phyloP scores from a whole-genome alignment of 2,329 filamentous ascomycete genomes.

The Claviceps capensis region DNA sequence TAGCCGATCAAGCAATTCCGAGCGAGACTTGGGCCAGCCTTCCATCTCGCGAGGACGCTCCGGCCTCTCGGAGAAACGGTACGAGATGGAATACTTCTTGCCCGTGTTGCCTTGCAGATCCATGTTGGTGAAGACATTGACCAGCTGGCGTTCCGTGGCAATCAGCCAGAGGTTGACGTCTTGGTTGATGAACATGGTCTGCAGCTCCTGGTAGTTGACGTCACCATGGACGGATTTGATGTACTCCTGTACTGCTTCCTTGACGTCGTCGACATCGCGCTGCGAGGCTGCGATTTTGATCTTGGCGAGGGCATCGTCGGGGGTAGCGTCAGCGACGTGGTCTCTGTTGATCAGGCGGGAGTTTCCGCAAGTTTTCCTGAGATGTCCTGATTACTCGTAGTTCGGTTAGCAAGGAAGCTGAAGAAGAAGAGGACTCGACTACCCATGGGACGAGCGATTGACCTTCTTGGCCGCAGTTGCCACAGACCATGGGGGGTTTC shows the following conservation, averaged over 20 bases:
- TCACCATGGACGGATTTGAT: slow-evolving; percentile 42
- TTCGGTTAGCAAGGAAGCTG: slow-evolving; percentile 10
- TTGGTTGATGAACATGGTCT: slow-evolving; percentile 42
- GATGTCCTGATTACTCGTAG: slow-evolving; percentile 33
- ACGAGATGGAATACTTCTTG: slow-evolving; percentile 50
- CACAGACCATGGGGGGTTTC: slow-evolving; percentile 40
- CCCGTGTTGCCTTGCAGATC: slow-evolving; percentile 55
- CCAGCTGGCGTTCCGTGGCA: slow-evolving; percentile 40
- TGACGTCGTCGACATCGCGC: slow-evolving; percentile 48
- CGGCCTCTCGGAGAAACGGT: slow-evolving; percentile 46
- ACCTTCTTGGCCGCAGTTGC: slow-evolving; percentile 50
- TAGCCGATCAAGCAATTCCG: slow-evolving; percentile 52
- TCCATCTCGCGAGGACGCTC: slow-evolving; percentile 43
- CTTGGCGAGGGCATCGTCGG: slow-evolving; percentile 44
- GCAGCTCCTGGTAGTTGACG: slow-evolving; percentile 45
- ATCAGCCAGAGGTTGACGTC: slow-evolving; percentile 46
- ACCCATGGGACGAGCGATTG: too few relatives aligned
- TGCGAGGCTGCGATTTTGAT: slow-evolving; percentile 38
- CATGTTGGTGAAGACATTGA: slow-evolving; percentile 53
- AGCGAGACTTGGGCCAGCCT: slow-evolving; percentile 42
- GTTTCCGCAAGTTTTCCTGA: slow-evolving; percentile 40
- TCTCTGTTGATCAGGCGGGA: slow-evolving; percentile 44
- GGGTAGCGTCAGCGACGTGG: slow-evolving; percentile 31
- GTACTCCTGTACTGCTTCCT: slow-evolving; percentile 45
- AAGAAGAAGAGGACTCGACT: slow-evolving; percentile 8